Evolutionary conservation across 2,329 filamentous ascomycete genomes (phyloP).

Genomic region (Fusarium equiseti): DNA sequence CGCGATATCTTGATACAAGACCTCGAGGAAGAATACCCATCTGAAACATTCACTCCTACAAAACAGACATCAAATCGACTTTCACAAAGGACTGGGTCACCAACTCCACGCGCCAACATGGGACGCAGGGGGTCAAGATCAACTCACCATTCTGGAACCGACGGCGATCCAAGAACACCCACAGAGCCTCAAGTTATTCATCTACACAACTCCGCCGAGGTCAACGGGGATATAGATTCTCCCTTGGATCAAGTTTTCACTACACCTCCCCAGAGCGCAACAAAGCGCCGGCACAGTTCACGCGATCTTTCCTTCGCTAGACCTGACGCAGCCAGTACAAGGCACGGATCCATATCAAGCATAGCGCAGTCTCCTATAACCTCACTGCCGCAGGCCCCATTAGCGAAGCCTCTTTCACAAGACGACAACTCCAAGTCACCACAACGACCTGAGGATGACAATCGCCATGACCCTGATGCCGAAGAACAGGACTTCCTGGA

Average conservation of each 20-base stretch:
- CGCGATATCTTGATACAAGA: constrained; percentile 88
- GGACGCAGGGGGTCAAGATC: constrained; percentile 48
- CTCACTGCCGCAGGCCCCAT: constrained; percentile 42
- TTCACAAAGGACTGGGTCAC: constrained; percentile 45
- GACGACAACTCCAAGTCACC: constrained; percentile 41
- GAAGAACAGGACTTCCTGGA: constrained; percentile 75
- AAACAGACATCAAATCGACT: constrained; percentile 45
- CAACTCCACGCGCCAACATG: constrained; percentile 42
- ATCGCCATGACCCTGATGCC: constrained; percentile 68
- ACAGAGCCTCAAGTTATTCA: constrained; percentile 41
- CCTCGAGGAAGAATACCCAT: constrained; percentile 77
- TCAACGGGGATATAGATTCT: constrained; percentile 41
- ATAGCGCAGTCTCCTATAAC: constrained; percentile 47
- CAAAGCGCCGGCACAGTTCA: constrained; percentile 45
- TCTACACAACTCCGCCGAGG: constrained; percentile 36
- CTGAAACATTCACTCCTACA: constrained; percentile 38
- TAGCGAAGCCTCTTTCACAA: constrained; percentile 30
- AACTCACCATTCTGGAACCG: constrained; percentile 43
- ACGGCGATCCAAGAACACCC: constrained; percentile 46
- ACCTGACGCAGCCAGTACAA: constrained; percentile 41
- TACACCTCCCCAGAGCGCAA: constrained; percentile 50
- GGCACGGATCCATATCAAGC: constrained; percentile 52
- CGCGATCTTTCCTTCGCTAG: constrained; percentile 43
- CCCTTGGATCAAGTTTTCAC: constrained; percentile 49
- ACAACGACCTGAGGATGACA: constrained; percentile 34